Conservation (phyloP, 2,329 filamentous ascomycete species). For the Lasiodiplodia gonubiensis region DNA sequence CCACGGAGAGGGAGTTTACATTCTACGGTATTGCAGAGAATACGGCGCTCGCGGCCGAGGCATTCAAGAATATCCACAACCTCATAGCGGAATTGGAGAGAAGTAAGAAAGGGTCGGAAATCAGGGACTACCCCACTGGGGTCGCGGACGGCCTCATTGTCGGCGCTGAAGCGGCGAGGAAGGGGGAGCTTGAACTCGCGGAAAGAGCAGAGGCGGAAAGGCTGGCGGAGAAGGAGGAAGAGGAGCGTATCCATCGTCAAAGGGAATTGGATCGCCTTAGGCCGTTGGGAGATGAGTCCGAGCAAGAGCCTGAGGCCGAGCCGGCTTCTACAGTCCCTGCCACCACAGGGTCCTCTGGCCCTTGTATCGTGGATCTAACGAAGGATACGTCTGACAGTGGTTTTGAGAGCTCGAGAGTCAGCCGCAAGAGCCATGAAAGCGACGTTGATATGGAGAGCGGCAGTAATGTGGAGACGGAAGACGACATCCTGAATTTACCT, state of each 20-base stretch:
- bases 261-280: neutral
- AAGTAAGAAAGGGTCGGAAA: constrained; percentile 19
- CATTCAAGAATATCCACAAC: constrained; percentile 36
- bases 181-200: constrained; percentile 27
- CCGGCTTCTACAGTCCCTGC: neutral
- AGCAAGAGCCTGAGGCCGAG: neutral
- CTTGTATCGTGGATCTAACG: neutral
- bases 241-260: constrained; percentile 1
- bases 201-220: constrained; percentile 26
- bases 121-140: constrained; percentile 7
- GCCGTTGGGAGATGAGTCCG: neutral
- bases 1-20: neutral
- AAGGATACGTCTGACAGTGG: neutral
- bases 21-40: constrained; percentile 32
- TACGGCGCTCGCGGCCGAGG: constrained; percentile 34
- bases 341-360: neutral
- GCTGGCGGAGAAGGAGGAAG: constrained; percentile 11
- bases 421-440: neutral
- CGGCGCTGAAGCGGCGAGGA: neutral
- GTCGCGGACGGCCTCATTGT: neutral
- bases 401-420: neutral
- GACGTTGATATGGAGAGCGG: neutral
- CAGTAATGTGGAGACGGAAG: neutral
- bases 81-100: constrained; percentile 31
- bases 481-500: neutral